Evolutionary conservation across 768 basidiomycete species (phyloP).

Genomic region (Lactarius pseudohatsudake): DNA sequence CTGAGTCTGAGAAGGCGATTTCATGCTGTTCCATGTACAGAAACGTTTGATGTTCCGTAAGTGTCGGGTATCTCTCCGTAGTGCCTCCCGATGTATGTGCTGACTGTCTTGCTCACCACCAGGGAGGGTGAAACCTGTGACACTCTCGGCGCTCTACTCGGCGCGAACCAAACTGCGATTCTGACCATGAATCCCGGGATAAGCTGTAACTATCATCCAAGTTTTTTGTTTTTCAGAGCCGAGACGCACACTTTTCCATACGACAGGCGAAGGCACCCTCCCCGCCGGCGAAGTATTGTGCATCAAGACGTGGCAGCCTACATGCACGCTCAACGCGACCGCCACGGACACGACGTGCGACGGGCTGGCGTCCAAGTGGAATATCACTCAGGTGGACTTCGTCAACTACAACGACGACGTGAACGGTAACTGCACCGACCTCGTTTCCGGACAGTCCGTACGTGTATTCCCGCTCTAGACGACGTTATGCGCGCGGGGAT

Average conservation of each 20-base stretch:
- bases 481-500: neutral
- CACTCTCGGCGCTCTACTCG: neutral
- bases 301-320: neutral
- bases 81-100: neutral
- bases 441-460: conserved; percentile 10
- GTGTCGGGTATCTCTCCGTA: neutral
- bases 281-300: neutral
- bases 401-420: conserved; percentile 19
- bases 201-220: neutral
- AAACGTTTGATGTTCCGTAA: neutral
- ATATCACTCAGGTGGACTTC: neutral
- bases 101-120: neutral
- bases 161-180: neutral
- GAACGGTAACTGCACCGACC: conserved; percentile 9
- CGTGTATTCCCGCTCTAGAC: conserved; percentile 1
- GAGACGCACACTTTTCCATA: neutral
- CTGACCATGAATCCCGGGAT: conserved; percentile 10
- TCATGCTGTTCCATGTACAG: neutral
- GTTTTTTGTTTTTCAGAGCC: neutral
- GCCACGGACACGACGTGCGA: conserved; percentile 14
- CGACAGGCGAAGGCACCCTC: neutral
- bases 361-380: neutral
- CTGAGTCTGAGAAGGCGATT: neutral
- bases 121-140: conserved; percentile 4
- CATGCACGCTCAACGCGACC: conserved; percentile 20